Base-by-base conservation (phyloP, 441 rosid species). In the Geranium incanum region DNA sequence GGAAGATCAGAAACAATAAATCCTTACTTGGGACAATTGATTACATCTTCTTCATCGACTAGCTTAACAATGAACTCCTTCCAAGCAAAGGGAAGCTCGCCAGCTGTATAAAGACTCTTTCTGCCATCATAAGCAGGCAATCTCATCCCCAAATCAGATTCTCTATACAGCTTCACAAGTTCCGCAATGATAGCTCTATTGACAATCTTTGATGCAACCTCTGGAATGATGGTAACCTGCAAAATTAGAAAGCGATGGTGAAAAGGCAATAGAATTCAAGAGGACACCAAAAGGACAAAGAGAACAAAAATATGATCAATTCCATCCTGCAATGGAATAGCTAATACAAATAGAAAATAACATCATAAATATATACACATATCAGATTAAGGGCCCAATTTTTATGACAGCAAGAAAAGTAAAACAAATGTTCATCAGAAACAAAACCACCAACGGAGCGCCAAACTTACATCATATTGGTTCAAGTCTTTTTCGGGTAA, bases 71-170 rank as follows among this genome's bases (percentile, higher is more conserved):
- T 77, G 83, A 95, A 95, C 83, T 92, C 97, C 82, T 90, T 92
- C 88, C 89, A 84, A 63, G 82, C 78, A 72, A 95, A 95, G 37
- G 99, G 98, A 79, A 95, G 93, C 68, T 88, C 88, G 62, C 98
- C 99, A 69, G 99, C 98, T 0, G 99, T 95, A 82, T 95, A 95
- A 68, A 95, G 88, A 55, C 92, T 88, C 83, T 88, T 95, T 77
- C 93, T 84, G 80, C 99, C 99, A 80, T 95, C 99, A 43, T 92
- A 95, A 75, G 99, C 99, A 60, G 98, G 99, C 68, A 95, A 84
- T 78, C 95, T 84, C 82, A 78, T 85, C 69, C 99, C 98, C 12
- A 95, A 80, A 64, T 89, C 95, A 74, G 99, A 87, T 80, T 90
- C 98, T 83, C 82, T 88, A 75, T 92, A 85, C 45, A 84, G 79